These are phyloP conservation scores for Exophiala alcalophila DNA, from an alignment of 2,329 filamentous ascomycete species.

Conservation along the genomic window DNA sequence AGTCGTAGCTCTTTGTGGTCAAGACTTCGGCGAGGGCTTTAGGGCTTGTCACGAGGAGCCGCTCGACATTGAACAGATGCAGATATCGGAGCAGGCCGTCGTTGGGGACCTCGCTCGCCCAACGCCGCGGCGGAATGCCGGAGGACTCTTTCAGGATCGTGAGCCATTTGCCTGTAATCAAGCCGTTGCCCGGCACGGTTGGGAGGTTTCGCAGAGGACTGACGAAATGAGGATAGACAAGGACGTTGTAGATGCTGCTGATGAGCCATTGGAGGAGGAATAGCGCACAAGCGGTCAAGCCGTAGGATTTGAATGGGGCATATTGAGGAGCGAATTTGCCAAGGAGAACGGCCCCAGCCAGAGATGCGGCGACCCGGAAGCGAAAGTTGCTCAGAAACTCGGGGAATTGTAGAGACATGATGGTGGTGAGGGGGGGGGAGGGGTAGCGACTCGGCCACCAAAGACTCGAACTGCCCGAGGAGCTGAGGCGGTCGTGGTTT, in stretches of 20 bases:
- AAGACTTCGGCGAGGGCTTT: conserved; percentile 69
- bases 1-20: conserved; percentile 67
- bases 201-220: conserved; percentile 59
- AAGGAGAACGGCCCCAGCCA: conserved; percentile 21
- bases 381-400: conserved; percentile 21
- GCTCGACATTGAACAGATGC: conserved; percentile 60
- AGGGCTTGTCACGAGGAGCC: conserved; percentile 59
- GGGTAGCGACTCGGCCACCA: too few relatives aligned
- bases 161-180: conserved; percentile 47
- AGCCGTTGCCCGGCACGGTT: conserved; percentile 45
- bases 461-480: too few relatives aligned
- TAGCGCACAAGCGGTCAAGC: conserved; percentile 29
- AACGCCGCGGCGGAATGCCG: conserved; percentile 40
- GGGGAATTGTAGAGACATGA: conserved; percentile 41
- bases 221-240: conserved; percentile 59
- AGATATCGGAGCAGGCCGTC: conserved; percentile 68
- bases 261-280: conserved; percentile 29
- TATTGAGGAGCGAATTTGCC: conserved; percentile 32
- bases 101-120: conserved; percentile 62
- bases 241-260: conserved; percentile 36
- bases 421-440: conserved; percentile 44
- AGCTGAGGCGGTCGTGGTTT: too few relatives aligned
- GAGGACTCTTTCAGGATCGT: conserved; percentile 40
- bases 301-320: conserved; percentile 33
- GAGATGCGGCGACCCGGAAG: conserved; percentile 25